Evolutionary conservation across 2,329 filamentous ascomycete genomes (phyloP).

Genomic region (Ceratocystis albifundus): DNA sequence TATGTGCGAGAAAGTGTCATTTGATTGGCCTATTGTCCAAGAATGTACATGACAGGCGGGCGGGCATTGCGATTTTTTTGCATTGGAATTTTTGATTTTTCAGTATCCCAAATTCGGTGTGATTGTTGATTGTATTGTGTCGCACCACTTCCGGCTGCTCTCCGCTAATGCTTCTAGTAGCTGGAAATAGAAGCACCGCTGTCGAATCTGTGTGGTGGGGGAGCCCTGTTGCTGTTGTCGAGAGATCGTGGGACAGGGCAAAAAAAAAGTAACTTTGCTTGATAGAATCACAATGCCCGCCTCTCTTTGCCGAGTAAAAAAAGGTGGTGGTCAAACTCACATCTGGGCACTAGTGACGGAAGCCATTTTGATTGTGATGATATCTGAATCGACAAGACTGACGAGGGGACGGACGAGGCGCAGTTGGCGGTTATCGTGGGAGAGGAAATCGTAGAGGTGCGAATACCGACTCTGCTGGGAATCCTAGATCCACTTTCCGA

Average conservation of each 20-base stretch:
- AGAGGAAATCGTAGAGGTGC: slow-evolving; percentile 23
- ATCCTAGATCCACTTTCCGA: slow-evolving; percentile 23
- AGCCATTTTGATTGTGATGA: slow-evolving; percentile 24
- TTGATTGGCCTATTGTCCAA: background rate
- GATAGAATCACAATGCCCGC: slow-evolving; percentile 21
- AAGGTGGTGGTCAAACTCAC: slow-evolving; percentile 21
- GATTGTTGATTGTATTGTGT: background rate
- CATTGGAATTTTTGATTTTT: background rate
- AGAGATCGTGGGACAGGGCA: background rate
- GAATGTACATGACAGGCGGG: background rate
- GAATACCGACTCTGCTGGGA: slow-evolving; percentile 21
- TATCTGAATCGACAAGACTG: slow-evolving; percentile 23
- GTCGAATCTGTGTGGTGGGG: background rate
- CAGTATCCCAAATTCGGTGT: background rate
- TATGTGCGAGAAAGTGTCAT: background rate
- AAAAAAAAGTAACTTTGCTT: background rate
- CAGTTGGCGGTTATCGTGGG: slow-evolving; percentile 23
- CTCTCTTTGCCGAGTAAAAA: slow-evolving; percentile 5
- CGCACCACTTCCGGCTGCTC: background rate
- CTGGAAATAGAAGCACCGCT: background rate
- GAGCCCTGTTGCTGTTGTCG: slow-evolving; percentile 8
- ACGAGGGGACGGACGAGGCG: slow-evolving; percentile 21
- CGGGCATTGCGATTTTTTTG: background rate
- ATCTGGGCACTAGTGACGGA: slow-evolving; percentile 24
- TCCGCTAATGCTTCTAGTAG: too few species aligned